Base-by-base conservation (phyloP, 2,329 filamentous ascomycete genomes). In the Microcyclosporella mali region DNA sequence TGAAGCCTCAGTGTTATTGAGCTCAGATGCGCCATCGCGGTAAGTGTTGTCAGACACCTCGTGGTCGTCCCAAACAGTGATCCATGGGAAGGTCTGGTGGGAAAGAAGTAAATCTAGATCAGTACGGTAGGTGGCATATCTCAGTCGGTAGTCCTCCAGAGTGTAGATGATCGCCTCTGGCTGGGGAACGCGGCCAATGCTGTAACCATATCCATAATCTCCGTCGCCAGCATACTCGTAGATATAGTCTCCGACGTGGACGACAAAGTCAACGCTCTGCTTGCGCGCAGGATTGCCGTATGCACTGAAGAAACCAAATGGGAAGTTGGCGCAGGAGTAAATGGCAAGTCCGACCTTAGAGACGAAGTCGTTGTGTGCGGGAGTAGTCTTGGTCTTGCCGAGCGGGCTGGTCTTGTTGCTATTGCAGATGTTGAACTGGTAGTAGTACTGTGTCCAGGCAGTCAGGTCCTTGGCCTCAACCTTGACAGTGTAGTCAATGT, bases 401-500 rank as follows among this genome's bases (percentile, higher is more conserved):
- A 85, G 38, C 0, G 78, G 74, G 40, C 78, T 83, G 34, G 66
- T 75, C 39, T 75, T 78, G 43, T 77, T 67, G 0, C 81, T 82
- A 40, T 70, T 67, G 57, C 84, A 88, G 21, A 86, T 72, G 16
- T 68, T 77, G 66, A 87, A 88, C 54, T 83, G 82, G 55, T 85
- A 85, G 55, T 74, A 82, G 61, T 86, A 85, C 2, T 69, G 71
- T 0, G 80, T 85, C 55, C 78, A 84, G 0, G 82, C 71, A 39
- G 75, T 66, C 31, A 87, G 60, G 11, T 74, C 73, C 37, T 65
- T 72, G 1, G 82, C 83, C 61, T 87, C 82, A 11, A 85, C 75
- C 71, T 86, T 86, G 46, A 87, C 69, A 0, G 84, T 88, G 58
- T 81, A 88, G 58, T 88, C 84, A 36, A 88, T 77, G 58, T 88